A percentile compares a stretch with the other conserved stretches of the same genome.
phyloP scores from a whole-genome alignment of 345 rosid genomes.

The Brassica nigra region DNA sequence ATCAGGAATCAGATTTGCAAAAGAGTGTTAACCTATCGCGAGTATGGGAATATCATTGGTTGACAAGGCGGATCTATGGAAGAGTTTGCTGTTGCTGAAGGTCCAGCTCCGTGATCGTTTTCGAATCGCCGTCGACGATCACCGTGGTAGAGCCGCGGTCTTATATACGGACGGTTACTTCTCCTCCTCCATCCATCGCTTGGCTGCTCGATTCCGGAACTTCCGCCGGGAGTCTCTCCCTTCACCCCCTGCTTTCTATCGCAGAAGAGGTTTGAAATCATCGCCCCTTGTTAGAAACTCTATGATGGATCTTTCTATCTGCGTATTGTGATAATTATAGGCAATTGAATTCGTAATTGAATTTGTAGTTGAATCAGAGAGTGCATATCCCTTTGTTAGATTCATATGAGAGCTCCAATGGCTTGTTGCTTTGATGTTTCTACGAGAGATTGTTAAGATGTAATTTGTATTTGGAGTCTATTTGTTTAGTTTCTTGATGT shows the following conservation, averaged over 20 bases:
- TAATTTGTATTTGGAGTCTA: neutral
- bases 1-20: neutral
- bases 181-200: conserved; percentile 66
- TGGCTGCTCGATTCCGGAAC: conserved; percentile 60
- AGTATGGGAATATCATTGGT: conserved; percentile 56
- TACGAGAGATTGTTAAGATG: neutral
- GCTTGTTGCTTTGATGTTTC: neutral
- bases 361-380: neutral
- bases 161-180: conserved; percentile 58
- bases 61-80: conserved; percentile 82
- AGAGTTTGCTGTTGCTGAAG: conserved; percentile 64
- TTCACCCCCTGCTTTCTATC: conserved; percentile 71
- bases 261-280: conserved; percentile 60
- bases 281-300: neutral
- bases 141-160: conserved; percentile 47
- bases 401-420: neutral
- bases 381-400: neutral
- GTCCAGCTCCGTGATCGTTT: conserved; percentile 75
- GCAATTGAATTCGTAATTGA: neutral
- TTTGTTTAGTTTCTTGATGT: neutral
- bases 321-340: neutral
- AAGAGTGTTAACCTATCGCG: neutral
- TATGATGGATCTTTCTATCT: conserved; percentile 1
- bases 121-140: conserved; percentile 73
- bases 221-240: conserved; percentile 83